Evolutionary conservation across 768 basidiomycete genomes (phyloP), one percentile per base, ranked within the genome.

Genomic region (Asterophora lycoperdoides): DNA sequence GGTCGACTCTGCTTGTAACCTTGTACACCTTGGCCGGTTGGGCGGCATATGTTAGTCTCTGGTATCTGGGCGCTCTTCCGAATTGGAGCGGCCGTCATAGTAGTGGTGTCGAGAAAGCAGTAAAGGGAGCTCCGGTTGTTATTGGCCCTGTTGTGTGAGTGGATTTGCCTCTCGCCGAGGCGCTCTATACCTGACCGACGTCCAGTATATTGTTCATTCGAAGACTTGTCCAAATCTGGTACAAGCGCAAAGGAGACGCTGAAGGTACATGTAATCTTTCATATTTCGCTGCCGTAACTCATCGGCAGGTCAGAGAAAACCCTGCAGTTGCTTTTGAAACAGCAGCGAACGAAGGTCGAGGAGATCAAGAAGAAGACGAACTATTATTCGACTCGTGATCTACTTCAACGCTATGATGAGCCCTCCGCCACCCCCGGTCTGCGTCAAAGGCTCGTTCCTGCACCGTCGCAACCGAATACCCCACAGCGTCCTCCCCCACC

Each of bases 291-390:
- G 13, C 18, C 23, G 35, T 13, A 20, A 19, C 15, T 54, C 48
- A 48, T 30, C 43, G 36, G 53, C 19, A 1, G 8, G 45, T 19
- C 62, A 96, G 94, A 98, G 67, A 87, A 81, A 64, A 81, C 82
- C 2, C 74, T 98, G 14, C 84, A 85, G 48, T 65, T 67, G 1
- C 71, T 93, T 3, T 76, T 87, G 61, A 86, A 84, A 60, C 74
- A 86, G 59, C 92, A 94, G 54, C 84, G 89, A 15, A 74, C 77
- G 18, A 93, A 89, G 61, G 79, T 99, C 32, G 93, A 95, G 54
- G 94, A 96, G 57, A 90, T 98, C 56, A 99, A 99, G 77, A 92
- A 93, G 72, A 93, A 89, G 64, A 97, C 94, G 1, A 95, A 97
- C 57, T 99, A 90, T 66, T 91, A 99, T 63, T 81, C 81, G 9